Percentiles rank a stretch among this genome's conserved stretches.
phyloP scores from a whole-genome alignment of 495 filamentous ascomycete genomes.

The Lophiostoma macrostomum region DNA sequence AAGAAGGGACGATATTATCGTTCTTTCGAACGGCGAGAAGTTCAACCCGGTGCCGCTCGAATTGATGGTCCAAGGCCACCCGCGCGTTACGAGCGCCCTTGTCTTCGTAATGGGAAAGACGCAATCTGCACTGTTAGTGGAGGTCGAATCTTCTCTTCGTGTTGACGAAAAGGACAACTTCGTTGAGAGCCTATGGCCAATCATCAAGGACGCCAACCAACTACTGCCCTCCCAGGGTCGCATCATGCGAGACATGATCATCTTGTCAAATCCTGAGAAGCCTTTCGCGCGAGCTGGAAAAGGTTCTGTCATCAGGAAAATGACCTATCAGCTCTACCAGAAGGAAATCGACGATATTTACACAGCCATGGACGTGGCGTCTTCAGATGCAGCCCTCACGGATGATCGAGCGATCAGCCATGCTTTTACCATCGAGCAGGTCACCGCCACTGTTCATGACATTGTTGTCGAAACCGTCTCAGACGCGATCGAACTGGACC shows the following conservation, averaged over 20 bases:
- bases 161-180: not conserved
- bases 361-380: not conserved
- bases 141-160: slow-evolving; percentile 17
- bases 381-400: not conserved
- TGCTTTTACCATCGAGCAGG: not conserved
- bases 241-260: not conserved
- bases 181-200: not conserved
- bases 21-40: slow-evolving; percentile 46
- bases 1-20: slow-evolving; percentile 43
- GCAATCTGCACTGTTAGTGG: slow-evolving; percentile 41
- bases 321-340: slow-evolving; percentile 7
- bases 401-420: not conserved
- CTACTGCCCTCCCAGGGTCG: slow-evolving; percentile 10
- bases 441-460: not conserved
- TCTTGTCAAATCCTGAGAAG: slow-evolving; percentile 1
- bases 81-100: slow-evolving; percentile 33
- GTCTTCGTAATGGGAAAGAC: slow-evolving; percentile 41
- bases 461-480: not conserved
- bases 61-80: slow-evolving; percentile 19
- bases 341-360: slow-evolving; percentile 18
- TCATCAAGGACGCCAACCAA: slow-evolving; percentile 14
- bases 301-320: slow-evolving; percentile 14
- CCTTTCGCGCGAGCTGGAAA: slow-evolving; percentile 16
- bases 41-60: slow-evolving; percentile 46
- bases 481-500: not conserved